A percentile compares a stretch with the other conserved stretches of the same genome.
Evolutionary conservation across 768 basidiomycete species (phyloP).

Genomic region (Amanita exitialis): DNA sequence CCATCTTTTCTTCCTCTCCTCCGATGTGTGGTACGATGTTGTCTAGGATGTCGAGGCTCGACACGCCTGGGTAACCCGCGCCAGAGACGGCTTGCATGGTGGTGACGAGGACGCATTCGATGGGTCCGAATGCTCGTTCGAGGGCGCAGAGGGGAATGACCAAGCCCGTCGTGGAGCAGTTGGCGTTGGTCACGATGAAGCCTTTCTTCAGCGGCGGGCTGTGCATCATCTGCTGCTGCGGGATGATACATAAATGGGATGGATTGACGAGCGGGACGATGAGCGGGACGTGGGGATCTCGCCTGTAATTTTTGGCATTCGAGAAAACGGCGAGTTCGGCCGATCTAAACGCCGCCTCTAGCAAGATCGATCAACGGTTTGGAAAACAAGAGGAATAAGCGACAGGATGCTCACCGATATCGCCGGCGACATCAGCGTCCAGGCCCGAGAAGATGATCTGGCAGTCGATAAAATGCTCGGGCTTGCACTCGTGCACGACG

Average conservation of each 20-base stretch:
- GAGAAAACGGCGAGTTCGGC: slow-evolving; percentile 93
- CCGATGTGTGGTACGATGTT: slow-evolving; percentile 92
- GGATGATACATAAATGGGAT: slow-evolving; percentile 72
- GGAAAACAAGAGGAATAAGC: background rate
- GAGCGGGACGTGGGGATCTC: slow-evolving; percentile 89
- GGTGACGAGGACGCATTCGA: slow-evolving; percentile 84
- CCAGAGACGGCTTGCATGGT: slow-evolving; percentile 98
- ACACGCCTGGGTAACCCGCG: slow-evolving; percentile 93
- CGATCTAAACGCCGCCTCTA: slow-evolving; percentile 78
- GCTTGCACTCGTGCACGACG: slow-evolving; percentile 66
- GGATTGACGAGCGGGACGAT: slow-evolving; percentile 95
- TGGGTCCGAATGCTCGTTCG: slow-evolving; percentile 87
- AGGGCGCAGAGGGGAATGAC: slow-evolving; percentile 88
- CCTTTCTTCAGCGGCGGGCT: slow-evolving; percentile 65
- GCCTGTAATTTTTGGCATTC: slow-evolving; percentile 92
- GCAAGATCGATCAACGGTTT: background rate
- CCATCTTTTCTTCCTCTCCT: slow-evolving; percentile 96
- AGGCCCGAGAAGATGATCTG: slow-evolving; percentile 91
- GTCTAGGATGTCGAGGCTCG: slow-evolving; percentile 86
- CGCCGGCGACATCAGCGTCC: slow-evolving; percentile 90
- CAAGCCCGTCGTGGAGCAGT: slow-evolving; percentile 92
- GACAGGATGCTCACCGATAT: slow-evolving; percentile 58
- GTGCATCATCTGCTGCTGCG: slow-evolving; percentile 68
- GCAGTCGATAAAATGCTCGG: slow-evolving; percentile 72
- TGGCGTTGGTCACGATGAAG: slow-evolving; percentile 97